These are phyloP conservation scores for Fagopyrum tataricum DNA, from an alignment of 148 eudicot genomes.

Conservation along the genomic window DNA sequence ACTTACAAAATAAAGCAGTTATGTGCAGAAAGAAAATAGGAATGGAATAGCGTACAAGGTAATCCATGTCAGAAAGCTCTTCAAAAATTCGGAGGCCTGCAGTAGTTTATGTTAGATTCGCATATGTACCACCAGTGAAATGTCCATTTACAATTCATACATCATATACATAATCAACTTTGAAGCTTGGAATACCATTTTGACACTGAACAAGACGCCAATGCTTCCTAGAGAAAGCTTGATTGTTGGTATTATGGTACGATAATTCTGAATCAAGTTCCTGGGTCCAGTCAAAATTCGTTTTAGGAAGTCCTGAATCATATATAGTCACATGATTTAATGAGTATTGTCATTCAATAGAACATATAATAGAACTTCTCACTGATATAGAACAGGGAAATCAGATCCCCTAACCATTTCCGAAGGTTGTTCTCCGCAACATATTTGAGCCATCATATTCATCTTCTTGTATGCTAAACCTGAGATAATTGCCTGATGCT, in stretches of 20 bases:
- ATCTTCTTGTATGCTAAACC: conserved; percentile 84
- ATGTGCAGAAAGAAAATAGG: not conserved
- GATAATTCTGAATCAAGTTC: conserved; percentile 67
- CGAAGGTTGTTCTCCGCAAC: conserved; percentile 81
- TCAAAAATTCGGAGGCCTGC: conserved; percentile 97
- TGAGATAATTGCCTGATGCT: conserved; percentile 15
- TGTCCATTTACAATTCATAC: not conserved
- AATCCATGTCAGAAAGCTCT: conserved; percentile 94
- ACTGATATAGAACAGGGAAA: not conserved
- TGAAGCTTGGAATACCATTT: conserved; percentile 48
- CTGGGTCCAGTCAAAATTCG: conserved; percentile 87
- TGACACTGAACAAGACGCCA: conserved; percentile 99
- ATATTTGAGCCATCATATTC: conserved; percentile 57
- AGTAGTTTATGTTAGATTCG: conserved; percentile 14
- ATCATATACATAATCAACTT: not conserved
- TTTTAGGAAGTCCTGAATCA: conserved; percentile 38
- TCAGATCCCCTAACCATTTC: conserved; percentile 48
- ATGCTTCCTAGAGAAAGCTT: conserved; percentile 84
- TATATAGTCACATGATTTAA: not conserved
- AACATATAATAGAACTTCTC: not conserved
- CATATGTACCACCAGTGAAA: not conserved
- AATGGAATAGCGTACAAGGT: conserved; percentile 55
- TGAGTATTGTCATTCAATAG: not conserved
- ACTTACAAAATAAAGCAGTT: not conserved
- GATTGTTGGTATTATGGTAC: conserved; percentile 58